These are phyloP conservation scores for Neurospora africana DNA, from an alignment of 495 filamentous ascomycete genomes.

Conservation along the genomic window DNA sequence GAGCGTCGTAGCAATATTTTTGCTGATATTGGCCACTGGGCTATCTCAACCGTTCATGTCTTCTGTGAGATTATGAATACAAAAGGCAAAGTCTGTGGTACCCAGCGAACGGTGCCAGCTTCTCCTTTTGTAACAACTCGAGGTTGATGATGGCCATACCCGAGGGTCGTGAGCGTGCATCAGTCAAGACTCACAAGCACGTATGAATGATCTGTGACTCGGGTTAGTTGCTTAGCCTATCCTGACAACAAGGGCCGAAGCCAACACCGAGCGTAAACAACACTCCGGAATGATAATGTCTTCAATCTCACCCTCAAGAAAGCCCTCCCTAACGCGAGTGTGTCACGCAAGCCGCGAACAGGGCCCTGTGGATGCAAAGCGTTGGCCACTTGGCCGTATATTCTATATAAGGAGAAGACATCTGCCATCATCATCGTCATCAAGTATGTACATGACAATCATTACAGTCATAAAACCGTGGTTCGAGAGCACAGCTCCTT, in stretches of 20 bases:
- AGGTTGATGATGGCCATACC: background rate
- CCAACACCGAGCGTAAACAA: background rate
- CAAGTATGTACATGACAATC: background rate
- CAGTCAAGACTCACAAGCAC: background rate
- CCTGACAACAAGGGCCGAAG: background rate
- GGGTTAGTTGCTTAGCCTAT: background rate
- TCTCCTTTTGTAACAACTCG: background rate
- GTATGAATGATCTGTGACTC: background rate
- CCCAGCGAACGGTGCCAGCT: background rate
- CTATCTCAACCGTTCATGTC: background rate
- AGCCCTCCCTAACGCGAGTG: background rate
- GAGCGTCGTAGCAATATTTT: no score
- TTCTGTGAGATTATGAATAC: background rate
- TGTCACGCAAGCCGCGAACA: background rate
- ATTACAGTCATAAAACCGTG: background rate
- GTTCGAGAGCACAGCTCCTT: background rate
- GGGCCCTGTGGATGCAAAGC: background rate
- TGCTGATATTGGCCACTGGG: no score
- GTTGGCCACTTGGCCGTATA: background rate
- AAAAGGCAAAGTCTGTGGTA: background rate
- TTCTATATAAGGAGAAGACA: background rate
- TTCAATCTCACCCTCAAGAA: background rate
- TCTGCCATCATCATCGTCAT: background rate
- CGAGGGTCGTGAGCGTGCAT: background rate
- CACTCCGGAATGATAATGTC: background rate